Base-by-base conservation (phyloP, 345 rosid genomes). In the Linum lewisii region DNA sequence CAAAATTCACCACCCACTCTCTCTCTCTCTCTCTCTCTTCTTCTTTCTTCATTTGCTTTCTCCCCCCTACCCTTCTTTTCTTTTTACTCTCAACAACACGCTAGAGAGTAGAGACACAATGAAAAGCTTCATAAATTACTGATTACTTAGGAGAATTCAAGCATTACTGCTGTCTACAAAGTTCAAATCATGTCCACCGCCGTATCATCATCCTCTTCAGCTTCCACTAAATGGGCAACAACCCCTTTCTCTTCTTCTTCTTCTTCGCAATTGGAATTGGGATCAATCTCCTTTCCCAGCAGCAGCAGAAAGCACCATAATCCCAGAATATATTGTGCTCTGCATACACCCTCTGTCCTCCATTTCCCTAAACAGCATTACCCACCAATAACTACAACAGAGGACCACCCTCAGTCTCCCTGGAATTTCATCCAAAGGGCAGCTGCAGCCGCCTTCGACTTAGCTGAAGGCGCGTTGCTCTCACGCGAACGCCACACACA, bases 391-490 rank as follows among this genome's bases (percentile, higher is more conserved):
- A 65, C 69, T 57, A 72, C 77, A 6, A 37, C 61, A 6, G 73
- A 77, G n/a, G 63, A 75, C 26, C 26, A 58, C 59, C 66, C 5
- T 36, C 56, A 69, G 4, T 59, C 72, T 76, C 2, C 70, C 5
- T 83, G 82, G 93, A 92, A 83, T 38, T 58, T 82, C 47, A 49
- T 92, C 53, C 96, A 88, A 70, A 81, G 74, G 61, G 84, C 81
- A 16, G 96, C 90, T 0, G 74, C 88, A 6, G 34, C 76, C 57
- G 90, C 88, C 23, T 54, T 92, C 1, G 87, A 86, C 63, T 42
- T 74, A 18, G 87, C 84, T 0, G 98, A 92, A 61, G 19, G 67
- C 23, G 90, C 87, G 67, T 72, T 92, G 58, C 60, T 86, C 1
- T 67, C 81, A 15, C 81, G 73, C 37, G 98, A 92, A 69, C 77